Percentiles rank a stretch among this genome's conserved stretches.
phyloP scores from a whole-genome alignment of 495 filamentous ascomycete genomes.

The Aspergillus saccharolyticus region DNA sequence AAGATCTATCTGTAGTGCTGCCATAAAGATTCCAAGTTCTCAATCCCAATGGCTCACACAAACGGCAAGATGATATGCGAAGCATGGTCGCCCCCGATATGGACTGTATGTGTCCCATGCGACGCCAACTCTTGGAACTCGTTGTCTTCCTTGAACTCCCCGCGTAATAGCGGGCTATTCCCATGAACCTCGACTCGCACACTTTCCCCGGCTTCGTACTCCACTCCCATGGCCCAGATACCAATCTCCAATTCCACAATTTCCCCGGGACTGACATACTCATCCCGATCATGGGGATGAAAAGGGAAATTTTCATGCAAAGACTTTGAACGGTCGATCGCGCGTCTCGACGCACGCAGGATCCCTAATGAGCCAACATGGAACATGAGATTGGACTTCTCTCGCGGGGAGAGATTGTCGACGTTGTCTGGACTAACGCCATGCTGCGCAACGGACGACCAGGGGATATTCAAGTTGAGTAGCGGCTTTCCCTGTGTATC shows the following conservation, averaged over 20 bases:
- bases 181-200: constrained; percentile 21
- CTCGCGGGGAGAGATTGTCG: constrained; percentile 27
- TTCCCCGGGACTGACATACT: constrained; percentile 29
- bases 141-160: constrained; percentile 5
- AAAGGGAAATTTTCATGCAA: constrained; percentile 29
- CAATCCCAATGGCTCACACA: constrained; percentile 6
- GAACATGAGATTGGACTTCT: constrained; percentile 19
- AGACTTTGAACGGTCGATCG: constrained; percentile 15
- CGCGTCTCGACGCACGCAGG: constrained; percentile 32
- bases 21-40: background rate
- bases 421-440: constrained; percentile 14
- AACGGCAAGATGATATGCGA: constrained; percentile 11
- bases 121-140: constrained; percentile 5
- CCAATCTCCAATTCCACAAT: constrained; percentile 32
- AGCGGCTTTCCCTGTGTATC: constrained; percentile 30
- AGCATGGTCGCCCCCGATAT: constrained; percentile 9
- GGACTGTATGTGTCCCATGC: constrained; percentile 8
- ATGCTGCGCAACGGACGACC: constrained; percentile 9
- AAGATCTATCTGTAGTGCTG: no score
- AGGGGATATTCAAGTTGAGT: constrained; percentile 31
- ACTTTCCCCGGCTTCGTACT: constrained; percentile 26
- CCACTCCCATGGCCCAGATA: constrained; percentile 31
- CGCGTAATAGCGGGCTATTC: constrained; percentile 3
- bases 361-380: constrained; percentile 31
- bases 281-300: constrained; percentile 29